Conservation (phyloP, 2,329 filamentous ascomycete genomes). For the Pochonia chlamydosporia region DNA sequence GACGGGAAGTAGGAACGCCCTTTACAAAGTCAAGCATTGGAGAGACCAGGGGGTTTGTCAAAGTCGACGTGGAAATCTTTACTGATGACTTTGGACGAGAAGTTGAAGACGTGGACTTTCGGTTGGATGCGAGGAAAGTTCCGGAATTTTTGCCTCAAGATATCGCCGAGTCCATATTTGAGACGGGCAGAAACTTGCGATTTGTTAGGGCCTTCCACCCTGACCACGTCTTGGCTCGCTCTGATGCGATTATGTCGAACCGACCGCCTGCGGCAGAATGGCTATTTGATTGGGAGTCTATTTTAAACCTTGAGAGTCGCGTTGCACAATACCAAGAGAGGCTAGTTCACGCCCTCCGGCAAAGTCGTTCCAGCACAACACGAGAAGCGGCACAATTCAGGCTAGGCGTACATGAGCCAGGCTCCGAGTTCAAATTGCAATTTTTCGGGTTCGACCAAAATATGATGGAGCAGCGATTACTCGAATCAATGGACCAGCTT, state of each 20-base stretch:
- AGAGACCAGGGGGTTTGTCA: conserved; percentile 53
- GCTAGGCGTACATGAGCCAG: conserved; percentile 7
- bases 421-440: conserved; percentile 22
- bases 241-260: conserved; percentile 38
- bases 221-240: conserved; percentile 58
- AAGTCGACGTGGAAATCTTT: conserved; percentile 47
- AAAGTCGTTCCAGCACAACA: conserved; percentile 5
- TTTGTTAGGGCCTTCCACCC: conserved; percentile 67
- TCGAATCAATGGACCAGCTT: conserved; percentile 44
- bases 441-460: conserved; percentile 44
- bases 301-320: conserved; percentile 56
- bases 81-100: conserved; percentile 55
- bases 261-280: conserved; percentile 57
- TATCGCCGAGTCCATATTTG: conserved; percentile 67
- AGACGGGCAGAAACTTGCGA: conserved; percentile 70
- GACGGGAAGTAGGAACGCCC: conserved; percentile 48
- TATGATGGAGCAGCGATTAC: conserved; percentile 41
- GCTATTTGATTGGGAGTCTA: conserved; percentile 67
- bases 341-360: conserved; percentile 19
- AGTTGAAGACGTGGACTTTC: conserved; percentile 52
- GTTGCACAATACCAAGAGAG: conserved; percentile 35
- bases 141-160: conserved; percentile 67
- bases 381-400: not conserved
- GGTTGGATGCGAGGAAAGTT: conserved; percentile 59
- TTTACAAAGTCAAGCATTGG: conserved; percentile 41